A percentile compares a stretch with the other conserved stretches of the same genome.
Evolutionary conservation across 352 stramenopile species (phyloP).

Genomic region (Lagenidium sp.): DNA sequence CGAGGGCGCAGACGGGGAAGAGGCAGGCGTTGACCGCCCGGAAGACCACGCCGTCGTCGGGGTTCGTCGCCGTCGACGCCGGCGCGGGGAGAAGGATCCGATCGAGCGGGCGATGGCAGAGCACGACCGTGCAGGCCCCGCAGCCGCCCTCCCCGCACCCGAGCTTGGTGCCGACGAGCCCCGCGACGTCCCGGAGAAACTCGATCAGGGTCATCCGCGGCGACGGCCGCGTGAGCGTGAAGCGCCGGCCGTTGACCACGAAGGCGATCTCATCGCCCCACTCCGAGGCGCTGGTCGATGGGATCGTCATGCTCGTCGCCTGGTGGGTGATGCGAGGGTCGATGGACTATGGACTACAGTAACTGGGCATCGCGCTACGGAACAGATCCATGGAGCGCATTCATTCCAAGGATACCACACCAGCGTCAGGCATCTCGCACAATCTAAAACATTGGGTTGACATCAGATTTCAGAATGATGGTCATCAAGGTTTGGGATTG

Average conservation of each 20-base stretch:
- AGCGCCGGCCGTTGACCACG: slow-evolving; percentile 10
- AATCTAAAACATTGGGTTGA: not conserved
- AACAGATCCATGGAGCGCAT: no score
- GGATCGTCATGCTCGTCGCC: no score
- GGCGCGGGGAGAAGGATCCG: not conserved
- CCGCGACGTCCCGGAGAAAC: slow-evolving; percentile 50
- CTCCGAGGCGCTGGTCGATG: not conserved
- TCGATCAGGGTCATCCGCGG: slow-evolving; percentile 36
- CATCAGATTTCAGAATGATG: slow-evolving; percentile 9
- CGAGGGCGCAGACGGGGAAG: slow-evolving; percentile 56
- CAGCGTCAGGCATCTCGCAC: no score
- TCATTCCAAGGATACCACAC: not conserved
- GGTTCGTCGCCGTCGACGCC: not conserved
- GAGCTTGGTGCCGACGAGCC: slow-evolving; percentile 69
- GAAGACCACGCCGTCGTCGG: slow-evolving; percentile 11
- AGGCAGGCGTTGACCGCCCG: slow-evolving; percentile 80
- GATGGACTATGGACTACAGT: no score
- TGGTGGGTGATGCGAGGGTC: no score
- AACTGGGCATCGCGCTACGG: no score
- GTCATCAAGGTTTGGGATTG: not conserved
- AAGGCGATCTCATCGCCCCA: slow-evolving; percentile 7
- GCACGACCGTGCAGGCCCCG: slow-evolving; percentile 24
- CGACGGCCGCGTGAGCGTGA: slow-evolving; percentile 6
- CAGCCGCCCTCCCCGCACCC: slow-evolving; percentile 24
- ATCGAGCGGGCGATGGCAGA: slow-evolving; percentile 13